These are phyloP conservation scores for Melampsora medusae DNA, from an alignment of 1,284 basidiomycete genomes.

Conservation along the genomic window DNA sequence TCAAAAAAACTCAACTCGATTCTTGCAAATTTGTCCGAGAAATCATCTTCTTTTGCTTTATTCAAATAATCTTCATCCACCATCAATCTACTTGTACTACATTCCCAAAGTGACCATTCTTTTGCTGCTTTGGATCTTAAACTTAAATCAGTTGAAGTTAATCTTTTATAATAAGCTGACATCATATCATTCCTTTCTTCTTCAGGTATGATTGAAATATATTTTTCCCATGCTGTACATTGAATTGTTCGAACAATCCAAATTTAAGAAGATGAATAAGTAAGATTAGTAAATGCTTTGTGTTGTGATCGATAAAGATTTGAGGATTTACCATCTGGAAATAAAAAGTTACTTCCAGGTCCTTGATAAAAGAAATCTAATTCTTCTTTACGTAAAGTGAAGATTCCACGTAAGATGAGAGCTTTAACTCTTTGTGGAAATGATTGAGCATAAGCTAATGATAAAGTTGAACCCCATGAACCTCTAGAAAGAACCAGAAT, in stretches of 20 bases:
- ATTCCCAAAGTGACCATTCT: constrained; percentile 53
- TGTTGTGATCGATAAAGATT: neutral
- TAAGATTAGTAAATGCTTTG: neutral
- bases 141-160: constrained; percentile 49
- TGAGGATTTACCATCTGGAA: constrained; percentile 64
- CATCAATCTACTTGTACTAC: constrained; percentile 51
- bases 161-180: constrained; percentile 52
- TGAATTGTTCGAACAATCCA: neutral
- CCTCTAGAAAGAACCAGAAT: neutral
- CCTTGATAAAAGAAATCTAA: constrained; percentile 89
- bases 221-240: constrained; percentile 35
- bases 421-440: constrained; percentile 77
- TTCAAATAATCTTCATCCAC: constrained; percentile 49
- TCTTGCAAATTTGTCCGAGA: constrained; percentile 42
- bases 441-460: constrained; percentile 79
- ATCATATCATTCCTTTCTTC: constrained; percentile 52
- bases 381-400: constrained; percentile 69
- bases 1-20: constrained; percentile 31
- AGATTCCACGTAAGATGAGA: constrained; percentile 85
- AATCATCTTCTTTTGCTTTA: constrained; percentile 40
- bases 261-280: neutral
- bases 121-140: constrained; percentile 50
- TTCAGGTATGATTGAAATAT: constrained; percentile 50
- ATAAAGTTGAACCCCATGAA: constrained; percentile 78
- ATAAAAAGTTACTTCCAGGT: constrained; percentile 58